These are phyloP conservation scores for Euptelea pleiosperma DNA, from an alignment of 164 flowering plant genomes.

Conservation along the genomic window DNA sequence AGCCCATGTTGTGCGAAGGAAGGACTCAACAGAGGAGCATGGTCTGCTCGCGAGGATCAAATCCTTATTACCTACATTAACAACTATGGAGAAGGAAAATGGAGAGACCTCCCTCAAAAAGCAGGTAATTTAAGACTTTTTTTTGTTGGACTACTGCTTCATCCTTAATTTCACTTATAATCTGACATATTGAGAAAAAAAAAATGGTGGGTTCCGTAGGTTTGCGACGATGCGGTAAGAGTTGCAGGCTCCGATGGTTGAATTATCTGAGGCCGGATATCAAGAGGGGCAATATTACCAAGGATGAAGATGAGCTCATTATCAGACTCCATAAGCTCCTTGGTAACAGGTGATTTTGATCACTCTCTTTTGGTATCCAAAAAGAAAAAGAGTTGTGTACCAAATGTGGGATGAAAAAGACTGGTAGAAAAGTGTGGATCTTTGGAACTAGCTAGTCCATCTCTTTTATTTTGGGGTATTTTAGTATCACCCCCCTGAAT, in stretches of 20 bases:
- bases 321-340: constrained; percentile 17
- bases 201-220: constrained; percentile 14
- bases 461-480: too few species aligned
- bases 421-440: too few species aligned
- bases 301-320: constrained; percentile 16
- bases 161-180: too few species aligned
- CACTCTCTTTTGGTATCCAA: too few species aligned
- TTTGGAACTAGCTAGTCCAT: too few species aligned
- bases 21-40: constrained; percentile 28
- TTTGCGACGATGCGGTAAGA: constrained; percentile 23
- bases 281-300: constrained; percentile 10
- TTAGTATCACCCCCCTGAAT: too few species aligned
- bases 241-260: constrained; percentile 24
- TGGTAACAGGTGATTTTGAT: constrained; percentile 20
- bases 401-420: too few species aligned
- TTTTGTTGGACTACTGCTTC: too few species aligned
- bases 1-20: constrained; percentile 25
- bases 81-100: constrained; percentile 8
- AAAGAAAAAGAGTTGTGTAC: too few species aligned
- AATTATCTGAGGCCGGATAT: constrained; percentile 12
- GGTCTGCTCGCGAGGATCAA: constrained; percentile 26
- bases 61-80: constrained; percentile 19
- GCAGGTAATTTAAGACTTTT: too few species aligned
- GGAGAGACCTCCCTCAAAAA: constrained; percentile 26
- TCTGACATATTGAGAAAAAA: too few species aligned